Evolutionary conservation across 2,329 filamentous ascomycete genomes (phyloP).

Genomic region (Ceratocystis cacaofunesta): DNA sequence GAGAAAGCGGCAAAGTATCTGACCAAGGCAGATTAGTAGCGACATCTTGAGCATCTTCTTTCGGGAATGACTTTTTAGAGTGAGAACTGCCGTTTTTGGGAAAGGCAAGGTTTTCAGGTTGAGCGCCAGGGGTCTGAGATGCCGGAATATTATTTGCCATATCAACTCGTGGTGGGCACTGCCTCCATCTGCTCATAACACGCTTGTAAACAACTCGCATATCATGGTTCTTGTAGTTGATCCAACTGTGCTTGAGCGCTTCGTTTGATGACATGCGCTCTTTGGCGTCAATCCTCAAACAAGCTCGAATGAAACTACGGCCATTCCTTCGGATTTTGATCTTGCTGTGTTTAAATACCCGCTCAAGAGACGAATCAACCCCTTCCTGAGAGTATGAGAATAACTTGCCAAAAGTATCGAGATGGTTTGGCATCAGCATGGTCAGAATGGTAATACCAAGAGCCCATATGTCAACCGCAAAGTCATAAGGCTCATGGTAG

Average conservation of each 20-base stretch:
- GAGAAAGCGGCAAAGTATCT: neutral
- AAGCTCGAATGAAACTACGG: conserved; percentile 12
- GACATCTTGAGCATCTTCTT: neutral
- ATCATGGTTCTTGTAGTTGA: conserved; percentile 5
- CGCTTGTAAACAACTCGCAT: conserved; percentile 6
- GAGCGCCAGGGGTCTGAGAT: neutral
- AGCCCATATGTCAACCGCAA: conserved; percentile 37
- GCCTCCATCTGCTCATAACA: conserved; percentile 6
- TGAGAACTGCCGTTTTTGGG: neutral
- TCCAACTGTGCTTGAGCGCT: conserved; percentile 12
- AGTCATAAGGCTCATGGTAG: conserved; percentile 22
- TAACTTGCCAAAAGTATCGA: neutral
- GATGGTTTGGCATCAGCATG: conserved; percentile 20
- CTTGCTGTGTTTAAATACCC: neutral
- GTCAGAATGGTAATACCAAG: conserved; percentile 33
- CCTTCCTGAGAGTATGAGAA: neutral
- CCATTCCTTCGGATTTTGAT: conserved; percentile 7
- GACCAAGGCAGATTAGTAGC: neutral
- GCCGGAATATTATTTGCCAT: neutral
- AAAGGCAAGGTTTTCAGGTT: too few species aligned
- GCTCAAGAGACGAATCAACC: neutral
- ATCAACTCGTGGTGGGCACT: neutral
- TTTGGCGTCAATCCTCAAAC: conserved; percentile 5
- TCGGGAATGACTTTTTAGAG: neutral
- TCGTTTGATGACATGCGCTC: conserved; percentile 10